Percentiles rank a stretch among this genome's conserved stretches.
phyloP scores from a whole-genome alignment of 176 grass and related monocot genomes.

The Poa annua region DNA sequence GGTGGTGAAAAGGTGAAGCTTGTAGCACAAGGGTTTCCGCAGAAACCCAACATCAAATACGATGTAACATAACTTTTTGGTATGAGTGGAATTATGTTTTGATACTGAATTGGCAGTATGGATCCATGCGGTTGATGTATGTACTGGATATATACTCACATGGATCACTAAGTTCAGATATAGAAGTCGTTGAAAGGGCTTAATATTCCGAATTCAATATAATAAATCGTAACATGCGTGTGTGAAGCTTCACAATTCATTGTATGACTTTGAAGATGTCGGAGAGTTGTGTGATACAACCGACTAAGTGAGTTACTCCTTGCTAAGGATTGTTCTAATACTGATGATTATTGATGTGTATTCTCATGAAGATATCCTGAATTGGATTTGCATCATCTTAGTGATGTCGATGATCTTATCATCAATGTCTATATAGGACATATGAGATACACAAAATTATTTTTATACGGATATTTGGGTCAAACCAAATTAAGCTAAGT shows the following conservation, averaged over 20 bases:
- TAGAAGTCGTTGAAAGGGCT: background rate
- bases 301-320: background rate
- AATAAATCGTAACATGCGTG: background rate
- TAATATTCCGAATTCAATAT: background rate
- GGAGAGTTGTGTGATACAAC: background rate
- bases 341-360: background rate
- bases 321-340: background rate
- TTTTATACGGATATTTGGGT: no score
- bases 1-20: background rate
- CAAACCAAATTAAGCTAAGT: no score
- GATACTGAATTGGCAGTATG: background rate
- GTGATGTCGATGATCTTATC: no score
- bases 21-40: background rate
- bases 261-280: background rate
- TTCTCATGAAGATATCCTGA: background rate
- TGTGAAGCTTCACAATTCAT: background rate
- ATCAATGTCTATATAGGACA: no score
- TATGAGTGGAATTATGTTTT: background rate
- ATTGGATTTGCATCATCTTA: background rate
- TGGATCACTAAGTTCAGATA: background rate
- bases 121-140: background rate
- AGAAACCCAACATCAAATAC: background rate
- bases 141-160: background rate
- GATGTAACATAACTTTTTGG: background rate
- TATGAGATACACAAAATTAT: no score